These are phyloP conservation scores for Cryptosporidium canis DNA, from an alignment of 169 alveolate genomes.

Conservation along the genomic window DNA sequence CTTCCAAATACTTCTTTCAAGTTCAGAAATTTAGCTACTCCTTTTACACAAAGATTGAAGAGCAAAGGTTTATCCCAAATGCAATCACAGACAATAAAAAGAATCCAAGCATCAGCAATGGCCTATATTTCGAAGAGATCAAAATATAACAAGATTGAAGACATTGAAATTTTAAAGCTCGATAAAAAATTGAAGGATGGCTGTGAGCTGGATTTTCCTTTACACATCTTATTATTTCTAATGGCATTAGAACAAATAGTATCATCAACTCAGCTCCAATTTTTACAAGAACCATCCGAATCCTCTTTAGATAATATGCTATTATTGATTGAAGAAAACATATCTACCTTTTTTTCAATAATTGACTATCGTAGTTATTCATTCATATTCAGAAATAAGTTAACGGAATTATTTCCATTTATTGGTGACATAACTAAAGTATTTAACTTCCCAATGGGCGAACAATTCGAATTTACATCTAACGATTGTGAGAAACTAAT, in stretches of 20 bases:
- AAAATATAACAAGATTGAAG: background rate
- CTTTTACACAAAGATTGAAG: constrained; percentile 23
- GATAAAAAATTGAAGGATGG: background rate
- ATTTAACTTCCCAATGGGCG: background rate
- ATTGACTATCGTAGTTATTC: constrained; percentile 33
- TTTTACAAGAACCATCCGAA: background rate
- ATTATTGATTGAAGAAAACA: background rate
- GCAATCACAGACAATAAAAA: constrained; percentile 58
- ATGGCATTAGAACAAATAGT: constrained; percentile 22
- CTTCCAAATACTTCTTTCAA: background rate
- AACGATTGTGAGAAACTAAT: background rate
- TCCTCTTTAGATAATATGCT: background rate
- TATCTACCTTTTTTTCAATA: background rate
- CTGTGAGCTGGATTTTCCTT: constrained; percentile 19
- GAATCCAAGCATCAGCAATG: constrained; percentile 43
- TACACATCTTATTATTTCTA: constrained; percentile 34
- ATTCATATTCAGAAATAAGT: background rate
- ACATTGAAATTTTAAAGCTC: background rate
- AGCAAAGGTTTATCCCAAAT: constrained; percentile 12
- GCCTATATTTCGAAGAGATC: background rate
- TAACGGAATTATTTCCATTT: background rate
- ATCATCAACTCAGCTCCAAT: constrained; percentile 4
- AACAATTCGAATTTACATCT: too few species aligned
- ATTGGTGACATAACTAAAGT: background rate
- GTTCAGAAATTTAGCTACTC: background rate